Percentiles rank a stretch among this genome's conserved stretches.
Conservation (phyloP, 352 stramenopile genomes). For the Globisporangium takayamanum region DNA sequence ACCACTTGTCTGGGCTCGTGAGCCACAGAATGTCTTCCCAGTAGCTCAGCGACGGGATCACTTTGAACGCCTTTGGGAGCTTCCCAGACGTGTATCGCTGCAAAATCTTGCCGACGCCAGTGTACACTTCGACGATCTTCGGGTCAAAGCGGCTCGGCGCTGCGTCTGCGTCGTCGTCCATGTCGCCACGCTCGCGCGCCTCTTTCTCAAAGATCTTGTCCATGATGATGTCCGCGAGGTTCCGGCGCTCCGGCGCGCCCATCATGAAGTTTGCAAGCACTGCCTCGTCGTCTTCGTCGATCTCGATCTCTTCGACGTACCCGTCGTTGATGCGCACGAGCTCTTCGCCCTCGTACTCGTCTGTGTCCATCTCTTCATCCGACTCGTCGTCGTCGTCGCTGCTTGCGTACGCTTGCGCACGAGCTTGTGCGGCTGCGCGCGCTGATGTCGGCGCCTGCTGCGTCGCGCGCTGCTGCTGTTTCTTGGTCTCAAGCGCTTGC, state of each 20-base stretch:
- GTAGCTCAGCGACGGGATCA: constrained; percentile 97
- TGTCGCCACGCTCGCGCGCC: constrained; percentile 73
- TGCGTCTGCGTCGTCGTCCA: constrained; percentile 52
- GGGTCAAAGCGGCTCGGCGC: constrained; percentile 71
- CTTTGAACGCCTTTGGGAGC: constrained; percentile 99
- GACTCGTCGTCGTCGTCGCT: constrained; percentile 68
- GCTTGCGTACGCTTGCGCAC: constrained; percentile 32
- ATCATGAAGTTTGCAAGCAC: constrained; percentile 86
- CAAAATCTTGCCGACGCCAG: constrained; percentile 96
- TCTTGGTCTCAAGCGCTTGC: constrained; percentile 40
- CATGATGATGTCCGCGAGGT: constrained; percentile 99
- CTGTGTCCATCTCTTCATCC: constrained; percentile 83
- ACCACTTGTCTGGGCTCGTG: constrained; percentile 97
- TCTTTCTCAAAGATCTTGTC: constrained; percentile 98
- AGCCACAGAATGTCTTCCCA: constrained; percentile 99
- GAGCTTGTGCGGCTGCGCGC: constrained; percentile 10
- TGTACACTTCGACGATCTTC: constrained; percentile 99
- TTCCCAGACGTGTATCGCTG: constrained; percentile 97
- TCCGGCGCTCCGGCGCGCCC: constrained; percentile 78
- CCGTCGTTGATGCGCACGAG: constrained; percentile 88
- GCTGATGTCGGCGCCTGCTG: constrained; percentile 11
- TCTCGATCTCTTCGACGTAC: constrained; percentile 88
- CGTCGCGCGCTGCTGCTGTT: constrained; percentile 16
- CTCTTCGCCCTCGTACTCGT: constrained; percentile 86
- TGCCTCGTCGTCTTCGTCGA: constrained; percentile 84